Conservation (phyloP, 257 asterid species). For the Osmanthus fragrans region DNA sequence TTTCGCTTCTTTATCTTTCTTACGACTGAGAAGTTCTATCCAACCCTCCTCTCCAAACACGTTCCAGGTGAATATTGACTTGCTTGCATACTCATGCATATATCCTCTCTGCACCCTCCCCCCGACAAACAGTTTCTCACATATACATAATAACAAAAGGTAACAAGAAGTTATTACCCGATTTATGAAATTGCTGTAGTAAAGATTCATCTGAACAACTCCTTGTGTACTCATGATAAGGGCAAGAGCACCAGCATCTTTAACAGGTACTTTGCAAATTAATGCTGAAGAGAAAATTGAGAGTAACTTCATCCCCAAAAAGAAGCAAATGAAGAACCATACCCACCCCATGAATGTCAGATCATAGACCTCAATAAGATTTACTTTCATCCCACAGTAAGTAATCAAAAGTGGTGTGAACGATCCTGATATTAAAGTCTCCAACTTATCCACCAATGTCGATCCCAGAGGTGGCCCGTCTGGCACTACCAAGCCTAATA, state of each 20-base stretch:
- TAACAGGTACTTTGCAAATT: slow-evolving; percentile 62
- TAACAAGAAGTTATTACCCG: slow-evolving; percentile 15
- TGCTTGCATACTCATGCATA: too few relatives aligned
- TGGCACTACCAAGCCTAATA: slow-evolving; percentile 74
- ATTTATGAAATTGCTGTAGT: slow-evolving; percentile 43
- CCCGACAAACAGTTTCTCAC: too few relatives aligned
- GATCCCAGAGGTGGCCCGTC: slow-evolving; percentile 95
- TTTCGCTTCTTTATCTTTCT: background rate
- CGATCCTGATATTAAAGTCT: slow-evolving; percentile 62
- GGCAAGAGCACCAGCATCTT: slow-evolving; percentile 78
- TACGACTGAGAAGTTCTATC: too few relatives aligned
- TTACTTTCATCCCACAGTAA: slow-evolving; percentile 67
- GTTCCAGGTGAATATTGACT: too few relatives aligned
- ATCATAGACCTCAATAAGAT: slow-evolving; percentile 53
- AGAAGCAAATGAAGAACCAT: slow-evolving; percentile 33
- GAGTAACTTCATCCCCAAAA: slow-evolving; percentile 40
- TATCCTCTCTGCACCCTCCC: too few relatives aligned
- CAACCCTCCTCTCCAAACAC: too few relatives aligned
- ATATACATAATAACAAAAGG: background rate
- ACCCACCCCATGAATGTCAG: slow-evolving; percentile 35
- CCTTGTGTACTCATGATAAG: slow-evolving; percentile 79
- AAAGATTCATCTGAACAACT: slow-evolving; percentile 71
- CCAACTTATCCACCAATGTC: slow-evolving; percentile 72
- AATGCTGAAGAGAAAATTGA: slow-evolving; percentile 53
- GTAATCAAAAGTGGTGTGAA: slow-evolving; percentile 75